Percentiles rank a stretch among this genome's conserved stretches.
Evolutionary conservation across 208 protist species (phyloP).

Genomic region (Leptomonas pyrrhocoris): DNA sequence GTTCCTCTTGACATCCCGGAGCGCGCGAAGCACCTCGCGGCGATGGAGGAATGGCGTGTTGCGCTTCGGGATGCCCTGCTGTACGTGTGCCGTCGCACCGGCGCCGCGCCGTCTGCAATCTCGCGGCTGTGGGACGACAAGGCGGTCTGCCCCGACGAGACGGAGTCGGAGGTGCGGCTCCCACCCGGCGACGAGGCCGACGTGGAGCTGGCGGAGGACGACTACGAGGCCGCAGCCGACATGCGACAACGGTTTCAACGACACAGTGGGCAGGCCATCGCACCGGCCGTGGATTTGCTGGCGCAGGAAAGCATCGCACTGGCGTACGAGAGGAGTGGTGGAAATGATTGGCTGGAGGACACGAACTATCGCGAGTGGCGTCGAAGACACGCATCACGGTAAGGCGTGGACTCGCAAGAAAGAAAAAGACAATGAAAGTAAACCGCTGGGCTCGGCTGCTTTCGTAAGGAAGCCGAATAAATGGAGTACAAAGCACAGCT

Average conservation of each 20-base stretch:
- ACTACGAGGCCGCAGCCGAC: constrained; percentile 23
- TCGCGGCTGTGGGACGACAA: constrained; percentile 11
- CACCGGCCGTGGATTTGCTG: not conserved
- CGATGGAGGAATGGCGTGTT: constrained; percentile 45
- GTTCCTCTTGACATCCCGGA: constrained; percentile 36
- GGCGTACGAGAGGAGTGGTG: not conserved
- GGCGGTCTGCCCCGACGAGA: not conserved
- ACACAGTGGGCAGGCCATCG: not conserved
- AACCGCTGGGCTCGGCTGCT: no score
- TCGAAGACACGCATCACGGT: constrained; percentile 1
- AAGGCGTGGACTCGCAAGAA: not conserved
- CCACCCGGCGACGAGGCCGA: not conserved
- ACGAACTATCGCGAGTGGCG: constrained; percentile 27
- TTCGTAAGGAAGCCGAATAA: no score
- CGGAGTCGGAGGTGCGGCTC: not conserved
- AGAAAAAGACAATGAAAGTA: not conserved
- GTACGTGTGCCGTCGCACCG: constrained; percentile 50
- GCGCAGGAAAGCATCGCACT: not conserved
- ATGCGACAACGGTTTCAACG: constrained; percentile 10
- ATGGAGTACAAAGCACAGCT: no score
- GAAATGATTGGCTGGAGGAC: constrained; percentile 22
- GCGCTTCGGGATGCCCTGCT: constrained; percentile 63
- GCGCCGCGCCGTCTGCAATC: not conserved
- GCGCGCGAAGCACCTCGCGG: constrained; percentile 24
- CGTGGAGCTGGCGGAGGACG: constrained; percentile 32